phyloP scores from a whole-genome alignment of 805 yeast species.

The Pichia exigua region DNA sequence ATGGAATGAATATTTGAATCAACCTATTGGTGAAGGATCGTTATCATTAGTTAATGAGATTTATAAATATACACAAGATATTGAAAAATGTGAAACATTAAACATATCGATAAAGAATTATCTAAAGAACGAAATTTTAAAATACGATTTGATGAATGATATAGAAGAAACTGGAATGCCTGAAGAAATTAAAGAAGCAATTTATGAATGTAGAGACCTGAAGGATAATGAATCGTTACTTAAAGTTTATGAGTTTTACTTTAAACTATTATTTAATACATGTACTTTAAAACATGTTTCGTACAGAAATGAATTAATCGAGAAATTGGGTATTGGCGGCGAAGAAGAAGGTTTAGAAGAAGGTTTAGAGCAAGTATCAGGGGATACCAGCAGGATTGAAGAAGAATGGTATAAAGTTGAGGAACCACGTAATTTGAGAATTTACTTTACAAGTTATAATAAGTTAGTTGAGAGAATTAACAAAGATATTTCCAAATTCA shows the following conservation, averaged over 20 bases:
- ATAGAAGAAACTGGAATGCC: background rate
- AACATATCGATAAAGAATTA: too few species aligned
- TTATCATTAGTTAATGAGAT: background rate
- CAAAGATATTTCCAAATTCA: background rate
- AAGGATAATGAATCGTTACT: conserved; percentile 4
- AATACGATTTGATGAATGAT: conserved; percentile 17
- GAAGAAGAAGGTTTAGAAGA: background rate
- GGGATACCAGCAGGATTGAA: background rate
- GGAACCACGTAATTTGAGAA: conserved; percentile 4
- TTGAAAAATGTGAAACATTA: background rate
- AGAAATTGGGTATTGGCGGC: background rate
- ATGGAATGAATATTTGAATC: background rate
- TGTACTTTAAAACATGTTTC: background rate
- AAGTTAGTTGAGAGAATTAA: background rate
- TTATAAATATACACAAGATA: background rate
- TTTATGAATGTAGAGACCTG: conserved; percentile 1
- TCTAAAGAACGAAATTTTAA: conserved; percentile 10
- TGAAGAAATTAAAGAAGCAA: background rate
- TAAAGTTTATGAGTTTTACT: conserved; percentile 2
- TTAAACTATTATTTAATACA: conserved; percentile 1
- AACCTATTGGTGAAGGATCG: background rate
- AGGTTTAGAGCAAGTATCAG: background rate
- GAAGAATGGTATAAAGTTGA: conserved; percentile 5
- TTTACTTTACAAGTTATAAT: background rate
- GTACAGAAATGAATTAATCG: background rate